Base-by-base conservation (phyloP, 2,329 filamentous ascomycete species). In the Aureobasidium sp. region DNA sequence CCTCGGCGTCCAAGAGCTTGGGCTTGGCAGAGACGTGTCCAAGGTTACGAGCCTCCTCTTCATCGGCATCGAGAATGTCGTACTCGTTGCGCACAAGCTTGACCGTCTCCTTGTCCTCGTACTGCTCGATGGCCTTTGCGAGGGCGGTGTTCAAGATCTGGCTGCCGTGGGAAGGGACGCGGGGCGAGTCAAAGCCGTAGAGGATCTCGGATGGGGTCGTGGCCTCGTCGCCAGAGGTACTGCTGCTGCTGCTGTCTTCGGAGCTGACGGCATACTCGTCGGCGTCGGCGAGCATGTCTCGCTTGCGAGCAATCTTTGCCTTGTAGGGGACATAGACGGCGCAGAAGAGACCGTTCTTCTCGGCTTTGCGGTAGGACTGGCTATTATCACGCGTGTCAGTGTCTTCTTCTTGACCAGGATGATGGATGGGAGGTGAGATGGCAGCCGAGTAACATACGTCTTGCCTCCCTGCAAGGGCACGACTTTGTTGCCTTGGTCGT, bases 21-120 rank as follows among this genome's bases (percentile, higher is more conserved):
- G 49, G 48, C 66, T 73, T 75, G 22, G 70, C 70, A 22, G 70
- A 68, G 11, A 67, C 62, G 29, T 68, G 63, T 9, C 65, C 67
- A 15, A 73, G 66, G 37, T 66, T 66, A 64, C 74, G 70, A 20
- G 73, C 73, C 17, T 72, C 69, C 66, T 76, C 76, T 64, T 75
- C 74, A 37, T 76, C 68, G 34, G 29, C 60, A 58, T 78, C 78
- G 66, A 76, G 80, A 67, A 77, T 78, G 69, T 85, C 83, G 67
- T 85, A 86, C 73, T 86, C 83, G 62, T 78, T 77, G 74, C 80
- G 82, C 70, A 84, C 79, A 52, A 86, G 71, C 73, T 84, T 83
- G 72, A 84, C 81, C 2, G 82, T 85, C 73, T 84, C 80, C 67
- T 80, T 80, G 64, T 79, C 81, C 73, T 86, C 83, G 69, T 80